Percentiles rank a stretch among this genome's conserved stretches.
Evolutionary conservation across 23 red algal genomes (phyloP).

Genomic region (Pyropia haitanensis): DNA sequence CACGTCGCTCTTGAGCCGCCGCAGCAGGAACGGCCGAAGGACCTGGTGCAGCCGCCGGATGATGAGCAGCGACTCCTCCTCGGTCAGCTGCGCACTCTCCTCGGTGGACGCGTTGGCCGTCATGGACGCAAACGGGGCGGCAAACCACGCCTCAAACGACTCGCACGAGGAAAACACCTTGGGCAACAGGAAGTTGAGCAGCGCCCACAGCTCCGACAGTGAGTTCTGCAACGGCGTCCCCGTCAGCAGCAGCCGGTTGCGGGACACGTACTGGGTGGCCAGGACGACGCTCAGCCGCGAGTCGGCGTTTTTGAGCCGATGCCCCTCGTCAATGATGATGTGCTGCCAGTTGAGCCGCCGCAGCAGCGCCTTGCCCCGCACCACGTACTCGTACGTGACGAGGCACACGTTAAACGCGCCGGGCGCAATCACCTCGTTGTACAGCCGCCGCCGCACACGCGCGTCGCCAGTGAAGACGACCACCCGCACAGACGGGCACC

Average conservation of each 20-base stretch:
- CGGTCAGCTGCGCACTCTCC: constrained; percentile 73
- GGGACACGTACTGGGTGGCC: constrained; percentile 54
- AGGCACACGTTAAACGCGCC: constrained; percentile 86
- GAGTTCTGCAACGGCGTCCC: constrained; percentile 99
- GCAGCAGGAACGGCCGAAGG: constrained; percentile 84
- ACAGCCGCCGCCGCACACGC: constrained; percentile 37
- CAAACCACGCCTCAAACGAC: constrained; percentile 97
- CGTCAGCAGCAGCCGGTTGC: constrained; percentile 84
- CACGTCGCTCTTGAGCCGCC: constrained; percentile 86
- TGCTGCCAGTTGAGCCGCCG: constrained; percentile 84
- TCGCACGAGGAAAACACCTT: constrained; percentile 85
- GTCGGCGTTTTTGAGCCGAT: constrained; percentile 96
- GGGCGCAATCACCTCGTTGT: constrained; percentile 54
- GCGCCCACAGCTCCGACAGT: constrained; percentile 87
- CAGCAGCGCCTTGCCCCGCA: constrained; percentile 71
- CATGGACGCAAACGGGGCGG: constrained; percentile 78
- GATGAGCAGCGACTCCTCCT: constrained; percentile 91
- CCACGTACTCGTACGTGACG: constrained; percentile 95
- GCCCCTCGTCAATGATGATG: constrained; percentile 96
- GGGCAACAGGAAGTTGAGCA: constrained; percentile 95
- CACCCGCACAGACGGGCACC: constrained; percentile 76
- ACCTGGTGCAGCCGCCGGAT: constrained; percentile 95
- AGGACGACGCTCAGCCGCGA: constrained; percentile 71
- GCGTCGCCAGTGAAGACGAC: constrained; percentile 90
- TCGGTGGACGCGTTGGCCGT: constrained; percentile 31